These are phyloP conservation scores for Diaporthe caulivora DNA, from an alignment of 2,329 filamentous ascomycete species.

Conservation along the genomic window DNA sequence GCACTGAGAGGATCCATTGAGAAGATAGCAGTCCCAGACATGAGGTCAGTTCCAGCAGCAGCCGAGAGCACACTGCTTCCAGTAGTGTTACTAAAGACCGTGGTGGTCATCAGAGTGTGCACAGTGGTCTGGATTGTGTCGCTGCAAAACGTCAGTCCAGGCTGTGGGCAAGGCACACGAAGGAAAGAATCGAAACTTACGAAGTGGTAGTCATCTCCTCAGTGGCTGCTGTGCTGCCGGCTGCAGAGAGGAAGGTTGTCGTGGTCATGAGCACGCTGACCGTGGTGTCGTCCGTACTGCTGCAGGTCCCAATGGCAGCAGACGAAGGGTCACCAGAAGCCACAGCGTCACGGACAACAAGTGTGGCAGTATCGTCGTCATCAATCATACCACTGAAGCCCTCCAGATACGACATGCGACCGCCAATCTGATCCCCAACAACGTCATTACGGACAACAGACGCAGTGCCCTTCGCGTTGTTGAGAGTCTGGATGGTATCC, in stretches of 20 bases:
- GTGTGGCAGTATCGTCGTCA: not conserved
- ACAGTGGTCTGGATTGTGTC: not conserved
- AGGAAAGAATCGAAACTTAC: constrained; percentile 8
- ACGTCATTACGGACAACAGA: not conserved
- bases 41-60: not conserved
- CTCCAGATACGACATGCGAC: constrained; percentile 25
- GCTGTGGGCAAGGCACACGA: not conserved
- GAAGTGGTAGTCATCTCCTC: not conserved
- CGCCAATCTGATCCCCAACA: not conserved
- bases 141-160: not conserved
- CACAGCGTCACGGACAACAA: constrained; percentile 13
- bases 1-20: constrained; percentile 23
- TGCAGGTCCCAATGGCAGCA: not conserved
- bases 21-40: not conserved
- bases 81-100: constrained; percentile 15
- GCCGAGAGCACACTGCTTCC: not conserved
- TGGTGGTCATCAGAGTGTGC: constrained; percentile 13
- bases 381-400: constrained; percentile 30
- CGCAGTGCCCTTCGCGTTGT: not conserved
- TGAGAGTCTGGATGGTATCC: constrained; percentile 29
- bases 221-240: not conserved
- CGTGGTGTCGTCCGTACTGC: not conserved
- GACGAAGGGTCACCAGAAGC: not conserved
- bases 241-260: not conserved
- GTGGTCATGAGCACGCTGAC: constrained; percentile 1